These are phyloP conservation scores for Hypoxylon trugodes DNA, from an alignment of 495 filamentous ascomycete genomes.

Conservation along the genomic window DNA sequence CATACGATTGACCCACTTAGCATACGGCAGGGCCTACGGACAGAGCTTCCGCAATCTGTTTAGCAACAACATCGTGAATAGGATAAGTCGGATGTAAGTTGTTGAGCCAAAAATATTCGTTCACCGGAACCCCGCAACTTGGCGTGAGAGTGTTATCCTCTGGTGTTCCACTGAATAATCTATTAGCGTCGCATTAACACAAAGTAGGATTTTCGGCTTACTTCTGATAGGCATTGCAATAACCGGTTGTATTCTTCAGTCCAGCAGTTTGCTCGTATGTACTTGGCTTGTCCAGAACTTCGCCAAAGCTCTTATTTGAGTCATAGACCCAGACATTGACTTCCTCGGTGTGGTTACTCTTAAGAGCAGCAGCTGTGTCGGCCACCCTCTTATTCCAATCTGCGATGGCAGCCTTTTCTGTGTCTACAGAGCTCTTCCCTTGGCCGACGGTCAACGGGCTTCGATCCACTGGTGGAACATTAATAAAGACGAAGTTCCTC, in stretches of 20 bases:
- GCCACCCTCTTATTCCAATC: slow-evolving; percentile 52
- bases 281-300: slow-evolving; percentile 62
- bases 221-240: slow-evolving; percentile 64
- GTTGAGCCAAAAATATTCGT: slow-evolving; percentile 72
- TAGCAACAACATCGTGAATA: slow-evolving; percentile 65
- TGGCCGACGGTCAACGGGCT: slow-evolving; percentile 61
- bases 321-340: slow-evolving; percentile 58
- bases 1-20: not conserved
- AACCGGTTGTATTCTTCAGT: slow-evolving; percentile 63
- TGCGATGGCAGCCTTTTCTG: slow-evolving; percentile 48
- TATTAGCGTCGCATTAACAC: slow-evolving; percentile 5
- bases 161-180: slow-evolving; percentile 61
- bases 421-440: slow-evolving; percentile 30
- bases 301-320: slow-evolving; percentile 58
- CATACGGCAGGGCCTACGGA: slow-evolving; percentile 45
- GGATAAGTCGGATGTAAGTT: slow-evolving; percentile 67
- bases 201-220: slow-evolving; percentile 47
- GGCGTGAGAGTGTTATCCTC: slow-evolving; percentile 55
- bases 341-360: slow-evolving; percentile 45
- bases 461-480: slow-evolving; percentile 76
- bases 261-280: slow-evolving; percentile 53
- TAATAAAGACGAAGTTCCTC: slow-evolving; percentile 78
- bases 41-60: slow-evolving; percentile 57
- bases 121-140: slow-evolving; percentile 60
- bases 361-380: slow-evolving; percentile 45